A percentile compares a stretch with the other conserved stretches of the same genome.
These are phyloP conservation scores for Aureobasidium sp. DNA, from an alignment of 2,329 filamentous ascomycete species.

Conservation along the genomic window DNA sequence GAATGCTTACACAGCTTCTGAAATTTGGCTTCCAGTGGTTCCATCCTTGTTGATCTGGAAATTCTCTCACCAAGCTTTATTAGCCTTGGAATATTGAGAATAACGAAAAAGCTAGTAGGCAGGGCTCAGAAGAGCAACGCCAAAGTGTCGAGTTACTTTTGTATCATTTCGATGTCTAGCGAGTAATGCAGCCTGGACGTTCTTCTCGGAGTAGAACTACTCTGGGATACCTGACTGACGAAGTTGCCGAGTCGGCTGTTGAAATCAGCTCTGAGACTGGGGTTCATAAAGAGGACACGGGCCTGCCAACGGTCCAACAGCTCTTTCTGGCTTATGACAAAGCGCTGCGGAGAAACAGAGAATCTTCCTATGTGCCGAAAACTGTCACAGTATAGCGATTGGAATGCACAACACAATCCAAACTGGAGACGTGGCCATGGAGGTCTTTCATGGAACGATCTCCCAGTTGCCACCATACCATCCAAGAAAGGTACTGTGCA, in stretches of 20 bases:
- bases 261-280: neutral
- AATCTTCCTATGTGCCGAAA: neutral
- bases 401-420: too few relatives aligned
- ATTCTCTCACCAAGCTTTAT: neutral
- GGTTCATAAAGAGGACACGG: neutral
- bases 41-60: neutral
- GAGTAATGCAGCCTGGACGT: too few relatives aligned
- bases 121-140: too few relatives aligned
- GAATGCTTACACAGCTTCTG: neutral
- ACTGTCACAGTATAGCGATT: too few relatives aligned
- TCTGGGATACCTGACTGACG: neutral
- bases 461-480: too few relatives aligned
- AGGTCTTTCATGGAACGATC: too few relatives aligned
- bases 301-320: neutral
- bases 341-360: too few relatives aligned
- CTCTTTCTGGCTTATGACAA: neutral
- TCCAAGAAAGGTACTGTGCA: too few relatives aligned
- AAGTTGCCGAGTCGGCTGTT: neutral
- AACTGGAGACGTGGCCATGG: too few relatives aligned
- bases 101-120: too few relatives aligned
- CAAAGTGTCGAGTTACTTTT: too few relatives aligned
- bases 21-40: neutral
- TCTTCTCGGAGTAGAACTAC: neutral
- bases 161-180: neutral
- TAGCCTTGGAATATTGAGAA: too few relatives aligned